Evolutionary conservation across 495 filamentous ascomycete species (phyloP).

Genomic region (Clavariopsis aquatica): DNA sequence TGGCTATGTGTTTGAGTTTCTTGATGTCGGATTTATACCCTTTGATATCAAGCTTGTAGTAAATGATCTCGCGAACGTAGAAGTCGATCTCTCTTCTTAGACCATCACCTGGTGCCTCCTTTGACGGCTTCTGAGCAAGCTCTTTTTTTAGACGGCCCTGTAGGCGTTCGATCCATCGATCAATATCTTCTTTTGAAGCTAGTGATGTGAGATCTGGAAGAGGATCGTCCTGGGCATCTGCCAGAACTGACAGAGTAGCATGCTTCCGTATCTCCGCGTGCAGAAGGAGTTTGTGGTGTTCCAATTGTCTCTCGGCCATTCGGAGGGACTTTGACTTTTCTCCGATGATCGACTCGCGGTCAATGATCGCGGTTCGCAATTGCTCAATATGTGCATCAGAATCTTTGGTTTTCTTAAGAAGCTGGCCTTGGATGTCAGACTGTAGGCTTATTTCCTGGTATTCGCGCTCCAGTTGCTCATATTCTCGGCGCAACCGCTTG

Average conservation of each 20-base stretch:
- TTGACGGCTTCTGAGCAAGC: not conserved
- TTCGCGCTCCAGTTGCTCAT: constrained; percentile 15
- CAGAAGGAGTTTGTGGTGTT: constrained; percentile 32
- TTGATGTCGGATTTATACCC: constrained; percentile 39
- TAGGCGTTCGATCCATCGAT: constrained; percentile 34
- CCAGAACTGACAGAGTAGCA: constrained; percentile 14
- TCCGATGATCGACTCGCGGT: constrained; percentile 27
- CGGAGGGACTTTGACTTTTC: constrained; percentile 28
- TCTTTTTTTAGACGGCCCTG: constrained; percentile 32
- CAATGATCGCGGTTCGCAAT: constrained; percentile 24
- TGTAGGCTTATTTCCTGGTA: constrained; percentile 15
- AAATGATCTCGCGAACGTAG: constrained; percentile 39
- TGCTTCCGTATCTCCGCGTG: constrained; percentile 31
- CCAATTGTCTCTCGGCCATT: constrained; percentile 32
- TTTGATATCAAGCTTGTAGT: constrained; percentile 39
- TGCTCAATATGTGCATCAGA: constrained; percentile 29
- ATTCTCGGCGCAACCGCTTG: constrained; percentile 1
- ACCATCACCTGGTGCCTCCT: constrained; percentile 13
- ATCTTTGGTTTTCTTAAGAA: constrained; percentile 25
- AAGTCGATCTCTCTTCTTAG: constrained; percentile 35
- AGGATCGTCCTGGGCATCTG: constrained; percentile 12
- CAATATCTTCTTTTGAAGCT: constrained; percentile 35
- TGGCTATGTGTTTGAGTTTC: constrained; percentile 24
- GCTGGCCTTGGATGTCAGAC: constrained; percentile 23
- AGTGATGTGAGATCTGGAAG: constrained; percentile 29